Evolutionary conservation across 2,329 filamentous ascomycete genomes (phyloP), one percentile per base, ranked within the genome.

Genomic region (Graphiopsis chlorocephala): DNA sequence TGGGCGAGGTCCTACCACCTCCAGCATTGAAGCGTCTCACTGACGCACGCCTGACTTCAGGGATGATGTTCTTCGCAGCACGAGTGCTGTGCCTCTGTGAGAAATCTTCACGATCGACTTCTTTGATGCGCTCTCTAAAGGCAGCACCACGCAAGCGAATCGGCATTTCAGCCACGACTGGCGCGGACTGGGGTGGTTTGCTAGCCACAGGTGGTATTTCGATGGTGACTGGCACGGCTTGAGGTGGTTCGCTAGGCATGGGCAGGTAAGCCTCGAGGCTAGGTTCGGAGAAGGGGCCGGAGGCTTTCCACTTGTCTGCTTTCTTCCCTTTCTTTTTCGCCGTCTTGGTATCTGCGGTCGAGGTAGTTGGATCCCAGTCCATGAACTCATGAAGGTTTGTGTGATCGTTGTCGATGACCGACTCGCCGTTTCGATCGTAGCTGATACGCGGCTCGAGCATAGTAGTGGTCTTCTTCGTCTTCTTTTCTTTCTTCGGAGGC

Each of bases 401-500:
- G 25, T 59, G 47, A 28, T 47, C 55, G 38, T 71, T 65, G 6
- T 66, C 57, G 28, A 63, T 14, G 38, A 4, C 3, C 67, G 47
- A 33, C 17, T 31, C 3, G 42, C 42, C 28, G 31, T 28, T n/a
- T 17, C 23, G 28, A 26, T 52, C 45, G 12, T 25, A 7, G 7
- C 10, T 20, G 20, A 17, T n/a, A 2, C 25, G 28, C 23, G 35
- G 12, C 64, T 68, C 28, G 47, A 29, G 26, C 64, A 66, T 62
- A 65, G 67, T 26, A 3, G 10, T 12, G 10, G 38, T 7, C n/a
- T 45, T 45, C 45, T 61, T 20, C 53, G 20, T 53, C 25, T 62
- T 62, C 17, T 53, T 63, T 33, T 64, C 64, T 50, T 67, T 68
- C 66, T 69, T 69, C 38, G 55, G 59, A 26, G 35, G 57, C 48